Conservation (phyloP, 202 grass and related monocot genomes). For the Carex arenaria region DNA sequence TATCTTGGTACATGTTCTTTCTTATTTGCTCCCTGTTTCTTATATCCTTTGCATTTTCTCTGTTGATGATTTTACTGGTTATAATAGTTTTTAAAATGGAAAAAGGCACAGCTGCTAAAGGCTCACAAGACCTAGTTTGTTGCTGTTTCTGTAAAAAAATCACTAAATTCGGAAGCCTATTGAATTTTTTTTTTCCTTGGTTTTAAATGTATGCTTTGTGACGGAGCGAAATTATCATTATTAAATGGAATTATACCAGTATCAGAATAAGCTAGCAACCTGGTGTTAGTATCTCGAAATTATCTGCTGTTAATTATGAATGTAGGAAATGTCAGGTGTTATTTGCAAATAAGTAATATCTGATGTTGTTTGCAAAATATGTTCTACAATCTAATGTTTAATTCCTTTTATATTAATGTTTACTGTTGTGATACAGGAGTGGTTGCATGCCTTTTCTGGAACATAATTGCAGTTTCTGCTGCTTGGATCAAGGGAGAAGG, state of each 20-base stretch:
- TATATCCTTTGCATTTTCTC: conserved; percentile 1
- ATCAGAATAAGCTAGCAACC: background rate
- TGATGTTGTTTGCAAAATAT: background rate
- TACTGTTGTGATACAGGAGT: conserved; percentile 61
- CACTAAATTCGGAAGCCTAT: background rate
- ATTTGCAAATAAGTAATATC: background rate
- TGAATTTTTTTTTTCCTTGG: background rate
- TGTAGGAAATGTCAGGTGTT: conserved; percentile 1
- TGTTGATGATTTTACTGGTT: background rate
- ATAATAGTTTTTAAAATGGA: conserved; percentile 14
- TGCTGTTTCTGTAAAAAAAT: background rate
- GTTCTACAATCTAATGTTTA: background rate
- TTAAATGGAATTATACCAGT: conserved; percentile 6
- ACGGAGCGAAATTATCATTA: background rate
- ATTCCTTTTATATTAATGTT: background rate
- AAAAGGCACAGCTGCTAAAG: background rate
- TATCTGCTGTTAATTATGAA: background rate
- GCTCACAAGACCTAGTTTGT: background rate
- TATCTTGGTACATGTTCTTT: conserved; percentile 61
- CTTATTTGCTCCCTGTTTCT: background rate
- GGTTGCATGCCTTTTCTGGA: conserved; percentile 84
- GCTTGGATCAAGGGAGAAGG: conserved; percentile 99
- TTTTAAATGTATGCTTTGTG: background rate
- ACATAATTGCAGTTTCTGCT: conserved; percentile 82
- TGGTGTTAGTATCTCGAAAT: background rate